Base-by-base conservation (phyloP, 768 basidiomycete genomes). In the Serpula lacrymans region DNA sequence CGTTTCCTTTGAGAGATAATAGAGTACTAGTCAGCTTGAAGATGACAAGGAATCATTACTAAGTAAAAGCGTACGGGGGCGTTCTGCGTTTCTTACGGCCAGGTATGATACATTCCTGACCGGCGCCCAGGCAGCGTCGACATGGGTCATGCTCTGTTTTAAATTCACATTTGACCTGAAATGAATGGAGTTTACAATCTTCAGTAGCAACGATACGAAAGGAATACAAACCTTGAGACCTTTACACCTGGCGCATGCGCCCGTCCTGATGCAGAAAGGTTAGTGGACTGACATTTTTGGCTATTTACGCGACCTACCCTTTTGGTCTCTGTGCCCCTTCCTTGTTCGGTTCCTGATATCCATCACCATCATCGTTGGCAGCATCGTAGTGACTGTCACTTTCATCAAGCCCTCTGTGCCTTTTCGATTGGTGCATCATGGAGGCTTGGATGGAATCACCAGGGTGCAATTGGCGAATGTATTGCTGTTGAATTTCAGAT, bases 11-110 rank as follows among this genome's bases (percentile, higher is more conserved):
- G 31, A 25, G 26, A 42, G 30, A 39, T 45, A 28, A 20, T 28
- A 27, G 30, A 10, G 17, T 16, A 40, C 35, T 32, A 36, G 24
- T 30, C 13, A 5, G 41, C 12, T 14, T 32, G 29, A 29, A 17
- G 25, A 40, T 31, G 13, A 12, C 13, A 12, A 8, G 14, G 16
- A 9, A 12, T 32, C 3, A 31, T 9, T 25, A 21, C n/a, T 11
- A 38, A 37, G 18, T 34, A 12, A 31, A 16, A 17, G 65, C 83
- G 58, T 62, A 89, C 87, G 84, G 88, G 38, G 88, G 87, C 4
- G 81, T 74, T 33, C 82, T 71, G 42, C 87, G 81, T 54, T 85
- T 84, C 62, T 87, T 89, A 46, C 84, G 73, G n/a, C 86, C 87
- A n/a, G 87, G 87, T 36, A 84, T 86, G 29, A 81, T 64, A 49